Evolutionary conservation across 192 early-diverging fungal genomes (phyloP).

Genomic region (Coemansia sp.): DNA sequence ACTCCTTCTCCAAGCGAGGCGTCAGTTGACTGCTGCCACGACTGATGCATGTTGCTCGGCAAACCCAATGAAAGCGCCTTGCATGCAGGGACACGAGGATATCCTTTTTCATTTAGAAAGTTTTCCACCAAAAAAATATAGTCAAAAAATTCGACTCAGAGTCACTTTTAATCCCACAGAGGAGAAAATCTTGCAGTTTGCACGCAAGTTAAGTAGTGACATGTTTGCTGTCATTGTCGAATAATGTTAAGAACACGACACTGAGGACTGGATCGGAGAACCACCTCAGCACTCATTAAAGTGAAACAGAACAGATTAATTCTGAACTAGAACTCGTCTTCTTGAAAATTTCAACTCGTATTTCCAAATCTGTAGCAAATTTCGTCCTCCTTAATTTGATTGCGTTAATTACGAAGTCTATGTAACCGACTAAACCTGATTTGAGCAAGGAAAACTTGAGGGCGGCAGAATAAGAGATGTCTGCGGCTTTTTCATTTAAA

Average conservation of each 20-base stretch:
- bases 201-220: not conserved
- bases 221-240: not conserved
- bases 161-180: not conserved
- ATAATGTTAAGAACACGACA: not conserved
- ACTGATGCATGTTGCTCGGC: not conserved
- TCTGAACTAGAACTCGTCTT: not conserved
- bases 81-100: constrained; percentile 2
- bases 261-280: not conserved
- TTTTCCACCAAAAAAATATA: not conserved
- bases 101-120: not conserved
- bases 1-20: not conserved
- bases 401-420: no score
- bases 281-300: not conserved
- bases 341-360: not conserved
- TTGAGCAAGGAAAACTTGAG: no score
- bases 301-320: not conserved
- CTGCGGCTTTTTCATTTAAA: no score
- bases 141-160: not conserved
- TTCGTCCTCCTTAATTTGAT: not conserved
- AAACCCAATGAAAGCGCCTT: constrained; percentile 1
- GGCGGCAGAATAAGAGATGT: no score
- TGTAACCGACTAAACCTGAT: no score
- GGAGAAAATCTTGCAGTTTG: not conserved
- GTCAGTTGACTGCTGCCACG: constrained; percentile 2
- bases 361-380: not conserved